A percentile compares a stretch with the other conserved stretches of the same genome.
phyloP scores from a whole-genome alignment of 2,329 filamentous ascomycete genomes.

The Diaporthe velutina region DNA sequence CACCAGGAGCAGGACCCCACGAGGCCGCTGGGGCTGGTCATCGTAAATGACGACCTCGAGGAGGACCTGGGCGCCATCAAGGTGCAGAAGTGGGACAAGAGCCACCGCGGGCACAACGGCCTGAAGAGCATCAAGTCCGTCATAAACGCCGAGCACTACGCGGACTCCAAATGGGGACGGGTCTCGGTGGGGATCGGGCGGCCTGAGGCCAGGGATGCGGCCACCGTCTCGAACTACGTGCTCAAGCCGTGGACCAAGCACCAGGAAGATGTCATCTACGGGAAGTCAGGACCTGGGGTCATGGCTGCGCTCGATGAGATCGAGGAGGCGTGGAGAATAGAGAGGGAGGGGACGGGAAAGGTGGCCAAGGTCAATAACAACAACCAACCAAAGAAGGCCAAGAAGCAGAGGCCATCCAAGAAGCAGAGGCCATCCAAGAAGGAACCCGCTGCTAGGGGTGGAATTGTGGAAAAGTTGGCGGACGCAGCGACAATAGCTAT shows the following conservation, averaged over 20 bases:
- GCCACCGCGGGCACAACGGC: constrained; percentile 80
- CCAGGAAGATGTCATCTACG: constrained; percentile 65
- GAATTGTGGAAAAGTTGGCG: background rate
- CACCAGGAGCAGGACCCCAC: constrained; percentile 21
- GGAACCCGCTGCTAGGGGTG: background rate
- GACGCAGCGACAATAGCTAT: constrained; percentile 21
- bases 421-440: background rate
- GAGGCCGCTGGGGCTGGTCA: constrained; percentile 67
- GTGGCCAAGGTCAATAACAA: background rate
- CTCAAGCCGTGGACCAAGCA: constrained; percentile 72
- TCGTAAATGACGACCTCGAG: constrained; percentile 93
- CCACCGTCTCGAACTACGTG: constrained; percentile 82
- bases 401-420: constrained; percentile 13
- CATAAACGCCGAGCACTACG: constrained; percentile 58
- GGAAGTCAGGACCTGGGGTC: constrained; percentile 65
- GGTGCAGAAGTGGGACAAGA: constrained; percentile 72
- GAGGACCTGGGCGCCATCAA: constrained; percentile 75
- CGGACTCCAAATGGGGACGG: constrained; percentile 62
- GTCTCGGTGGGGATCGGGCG: constrained; percentile 91
- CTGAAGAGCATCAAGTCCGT: constrained; percentile 74
- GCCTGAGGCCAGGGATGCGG: constrained; percentile 75
- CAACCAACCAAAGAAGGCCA: constrained; percentile 13
- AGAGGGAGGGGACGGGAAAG: constrained; percentile 12
- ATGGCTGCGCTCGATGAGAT: constrained; percentile 62
- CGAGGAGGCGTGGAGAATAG: constrained; percentile 52